A percentile compares a stretch with the other conserved stretches of the same genome.
Conservation (phyloP, 148 eudicot genomes). For the Hydrangea macrophylla region DNA sequence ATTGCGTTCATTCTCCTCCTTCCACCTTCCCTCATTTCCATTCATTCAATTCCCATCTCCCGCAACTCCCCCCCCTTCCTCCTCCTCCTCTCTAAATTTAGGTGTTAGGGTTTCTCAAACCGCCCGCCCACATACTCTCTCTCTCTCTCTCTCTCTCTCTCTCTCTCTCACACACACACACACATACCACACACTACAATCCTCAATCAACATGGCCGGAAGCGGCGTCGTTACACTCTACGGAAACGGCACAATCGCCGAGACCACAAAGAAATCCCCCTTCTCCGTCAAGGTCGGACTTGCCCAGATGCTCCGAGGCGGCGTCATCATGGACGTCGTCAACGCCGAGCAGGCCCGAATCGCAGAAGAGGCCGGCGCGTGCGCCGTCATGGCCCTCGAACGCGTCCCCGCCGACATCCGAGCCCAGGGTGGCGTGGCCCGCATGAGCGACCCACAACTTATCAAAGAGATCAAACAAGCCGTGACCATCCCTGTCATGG, state of each 20-base stretch:
- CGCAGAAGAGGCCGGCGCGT: constrained; percentile 95
- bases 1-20: neutral
- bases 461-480: constrained; percentile 88
- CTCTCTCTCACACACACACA: neutral
- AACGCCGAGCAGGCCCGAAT: constrained; percentile 81
- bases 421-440: constrained; percentile 89
- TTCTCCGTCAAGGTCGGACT: constrained; percentile 95
- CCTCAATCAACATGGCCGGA: constrained; percentile 30
- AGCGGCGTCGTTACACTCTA: constrained; percentile 69
- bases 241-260: constrained; percentile 69
- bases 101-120: neutral
- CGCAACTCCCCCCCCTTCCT: neutral
- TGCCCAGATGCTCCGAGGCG: constrained; percentile 97
- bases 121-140: too few relatives aligned
- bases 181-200: neutral
- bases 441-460: constrained; percentile 91
- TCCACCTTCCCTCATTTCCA: neutral
- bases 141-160: neutral
- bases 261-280: constrained; percentile 63
- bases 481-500: constrained; percentile 94
- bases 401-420: constrained; percentile 97
- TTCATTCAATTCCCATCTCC: neutral
- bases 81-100: neutral
- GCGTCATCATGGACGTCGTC: constrained; percentile 96
- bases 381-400: constrained; percentile 95